Evolutionary conservation across 257 asterid species (phyloP), one percentile per base, ranked within the genome.

Genomic region (Ilex asprella): DNA sequence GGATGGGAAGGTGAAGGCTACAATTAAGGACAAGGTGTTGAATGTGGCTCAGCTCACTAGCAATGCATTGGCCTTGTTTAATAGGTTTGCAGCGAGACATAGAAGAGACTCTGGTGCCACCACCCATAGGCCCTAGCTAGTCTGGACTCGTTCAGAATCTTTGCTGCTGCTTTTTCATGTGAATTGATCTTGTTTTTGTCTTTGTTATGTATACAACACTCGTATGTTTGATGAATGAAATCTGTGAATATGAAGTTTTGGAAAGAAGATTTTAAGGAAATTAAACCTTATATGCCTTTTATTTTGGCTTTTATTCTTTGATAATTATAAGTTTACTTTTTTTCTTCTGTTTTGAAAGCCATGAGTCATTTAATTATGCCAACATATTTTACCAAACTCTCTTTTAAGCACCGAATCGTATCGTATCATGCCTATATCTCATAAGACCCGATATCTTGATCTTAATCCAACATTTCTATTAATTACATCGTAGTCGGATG

Each of bases 31-130:
- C 1, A 85, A 71, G 80, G 86, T 85, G 9, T 64, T 78, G 31
- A 82, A 86, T 61, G 86, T 86, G 32, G 79, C 78, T 12, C 82
- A 86, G 30, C 72, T 58, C 7, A 83, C 84, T n/a, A 86, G 86
- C 56, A 78, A 70, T 74, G 81, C 88, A 1, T 50, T 86, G 6
- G 86, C 78, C 59, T 72, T 86, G 64, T 81, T 86, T 55, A 75
- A 79, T 21, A 72, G 83, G 51, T 83, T 71, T 73, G 91, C 78
- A 3, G 83, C 81, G 0, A 76, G 79, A 46, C 80, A 78, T 31
- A 66, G 50, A 50, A 66, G 50, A 50, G 76, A 80, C 14, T 61
- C 83, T 39, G 60, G 46, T 54, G 52, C 54, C 43, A 31, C 16
- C 3, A 64, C 52, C 12, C 73, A 73, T 9, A 31, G 62, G 54